These are phyloP conservation scores for Neonectria neomacrospora DNA, from an alignment of 2,329 filamentous ascomycete genomes.

Conservation along the genomic window DNA sequence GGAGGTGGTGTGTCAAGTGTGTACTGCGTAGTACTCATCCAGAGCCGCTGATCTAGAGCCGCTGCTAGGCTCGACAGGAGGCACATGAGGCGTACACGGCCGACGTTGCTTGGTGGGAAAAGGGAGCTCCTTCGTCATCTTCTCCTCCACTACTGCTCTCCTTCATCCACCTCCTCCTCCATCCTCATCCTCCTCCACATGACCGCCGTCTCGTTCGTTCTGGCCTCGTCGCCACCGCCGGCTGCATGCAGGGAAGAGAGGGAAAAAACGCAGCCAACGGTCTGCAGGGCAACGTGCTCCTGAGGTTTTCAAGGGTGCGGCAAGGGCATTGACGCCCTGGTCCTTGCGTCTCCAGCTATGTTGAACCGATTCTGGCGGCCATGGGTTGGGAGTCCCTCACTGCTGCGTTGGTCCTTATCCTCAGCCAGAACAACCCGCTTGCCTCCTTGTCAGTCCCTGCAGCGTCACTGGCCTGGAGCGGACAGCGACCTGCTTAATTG, in stretches of 20 bases:
- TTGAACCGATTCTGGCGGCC: slow-evolving; percentile 21
- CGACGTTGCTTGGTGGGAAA: slow-evolving; percentile 32
- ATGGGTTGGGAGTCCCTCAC: not conserved
- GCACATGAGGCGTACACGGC: slow-evolving; percentile 1
- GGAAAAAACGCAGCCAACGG: slow-evolving; percentile 17
- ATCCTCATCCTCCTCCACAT: slow-evolving; percentile 25
- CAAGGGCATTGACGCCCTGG: slow-evolving; percentile 4
- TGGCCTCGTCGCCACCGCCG: not conserved
- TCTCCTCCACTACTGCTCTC: slow-evolving; percentile 3
- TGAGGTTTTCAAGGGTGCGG: too few relatives aligned
- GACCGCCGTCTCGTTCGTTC: slow-evolving; percentile 10
- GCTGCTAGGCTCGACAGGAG: not conserved
- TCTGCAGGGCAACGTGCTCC: slow-evolving; percentile 13
- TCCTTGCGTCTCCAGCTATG: slow-evolving; percentile 32
- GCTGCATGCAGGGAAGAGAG: slow-evolving; percentile 1
- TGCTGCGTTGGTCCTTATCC: slow-evolving; percentile 11
- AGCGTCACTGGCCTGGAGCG: not conserved
- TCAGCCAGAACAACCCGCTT: not conserved
- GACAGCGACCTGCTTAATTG: not conserved
- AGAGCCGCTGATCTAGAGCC: not conserved
- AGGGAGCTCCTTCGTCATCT: not conserved
- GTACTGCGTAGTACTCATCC: too few relatives aligned
- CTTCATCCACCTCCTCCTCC: too few relatives aligned
- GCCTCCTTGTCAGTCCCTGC: not conserved
- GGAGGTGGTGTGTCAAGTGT: too few relatives aligned